A percentile compares a stretch with the other conserved stretches of the same genome.
These are phyloP conservation scores for Cicer bijugum DNA, from an alignment of 306 rosid genomes.

Conservation along the genomic window DNA sequence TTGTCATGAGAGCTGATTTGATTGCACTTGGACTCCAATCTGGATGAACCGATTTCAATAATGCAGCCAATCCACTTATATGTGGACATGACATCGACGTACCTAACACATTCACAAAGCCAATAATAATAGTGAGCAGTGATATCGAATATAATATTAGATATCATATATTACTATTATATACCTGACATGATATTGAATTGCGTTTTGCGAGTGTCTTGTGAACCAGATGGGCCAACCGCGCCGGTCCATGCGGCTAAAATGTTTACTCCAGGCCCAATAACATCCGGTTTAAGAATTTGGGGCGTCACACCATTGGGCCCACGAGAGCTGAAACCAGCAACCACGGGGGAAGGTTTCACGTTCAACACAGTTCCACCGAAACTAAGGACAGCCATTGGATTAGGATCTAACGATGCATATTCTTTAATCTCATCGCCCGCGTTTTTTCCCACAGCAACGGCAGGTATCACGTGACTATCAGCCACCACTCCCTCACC, in stretches of 20 bases:
- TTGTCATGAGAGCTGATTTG: slow-evolving; percentile 91
- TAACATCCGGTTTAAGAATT: slow-evolving; percentile 79
- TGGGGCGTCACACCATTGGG: slow-evolving; percentile 83
- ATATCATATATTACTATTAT: background rate
- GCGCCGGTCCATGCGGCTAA: slow-evolving; percentile 80
- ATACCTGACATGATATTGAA: slow-evolving; percentile 92
- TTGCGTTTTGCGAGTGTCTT: slow-evolving; percentile 63
- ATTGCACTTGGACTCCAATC: slow-evolving; percentile 92
- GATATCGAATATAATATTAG: background rate
- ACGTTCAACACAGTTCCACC: slow-evolving; percentile 87
- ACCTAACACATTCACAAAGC: slow-evolving; percentile 49
- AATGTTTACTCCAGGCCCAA: slow-evolving; percentile 91
- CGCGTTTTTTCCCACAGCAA: slow-evolving; percentile 67
- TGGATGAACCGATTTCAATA: slow-evolving; percentile 90
- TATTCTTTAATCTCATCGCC: slow-evolving; percentile 75
- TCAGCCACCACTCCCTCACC: slow-evolving; percentile 93
- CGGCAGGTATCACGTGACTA: slow-evolving; percentile 80
- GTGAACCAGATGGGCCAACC: slow-evolving; percentile 75
- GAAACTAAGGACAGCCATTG: slow-evolving; percentile 75
- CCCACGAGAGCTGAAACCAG: slow-evolving; percentile 91
- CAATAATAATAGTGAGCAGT: too few species aligned
- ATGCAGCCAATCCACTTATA: slow-evolving; percentile 81
- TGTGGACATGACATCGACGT: slow-evolving; percentile 99
- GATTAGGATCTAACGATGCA: slow-evolving; percentile 54
- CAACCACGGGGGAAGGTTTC: slow-evolving; percentile 85